Evolutionary conservation across 148 eudicot genomes (phyloP), one percentile per base, ranked within the genome.

Genomic region (Heliosperma pusillum): DNA sequence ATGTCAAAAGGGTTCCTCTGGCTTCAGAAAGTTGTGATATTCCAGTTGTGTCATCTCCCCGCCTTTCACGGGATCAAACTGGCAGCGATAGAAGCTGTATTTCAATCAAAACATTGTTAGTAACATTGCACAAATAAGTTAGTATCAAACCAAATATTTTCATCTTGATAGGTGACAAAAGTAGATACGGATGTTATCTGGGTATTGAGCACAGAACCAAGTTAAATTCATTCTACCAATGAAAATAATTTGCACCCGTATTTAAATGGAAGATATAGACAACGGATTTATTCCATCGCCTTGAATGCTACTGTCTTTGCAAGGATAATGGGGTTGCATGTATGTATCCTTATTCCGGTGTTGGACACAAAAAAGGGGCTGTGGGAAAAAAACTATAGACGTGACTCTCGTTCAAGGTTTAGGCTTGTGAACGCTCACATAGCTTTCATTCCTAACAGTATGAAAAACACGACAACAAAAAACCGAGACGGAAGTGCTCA

Each of bases 31-130:
- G 87, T 89, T 94, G 85, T 87, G 93, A 84, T 86, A 87, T 85
- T 94, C 98, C 86, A 94, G 66, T 71, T 87, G 92, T 47, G 85
- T 89, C 98, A 94, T 94, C 87, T 94, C 98, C 73, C 98, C 98
- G 22, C 97, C 98, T 75, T 72, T 84, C 58, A 70, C 84, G 9
- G 98, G 92, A 75, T 94, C 93, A 71, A 88, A 94, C 64, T 86
- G 82, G 81, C 97, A 94, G 2, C 97, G 88, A 50, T 91, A 94
- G 73, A 94, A 92, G 84, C 98, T 94, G 87, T 88, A 86, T 10
- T 66, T 19, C 36, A 44, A 2, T 70, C 30, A 53, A 47, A 17
- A 15, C 19, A 24, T 21, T n/a, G 30, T 70, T 50, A 75, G 24
- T 72, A 3, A 36, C 20, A 27, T 33, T 25, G 17, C 4, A 33